Evolutionary conservation across 768 basidiomycete species (phyloP), one percentile per base, ranked within the genome.

Genomic region (Tricholoma sp.): DNA sequence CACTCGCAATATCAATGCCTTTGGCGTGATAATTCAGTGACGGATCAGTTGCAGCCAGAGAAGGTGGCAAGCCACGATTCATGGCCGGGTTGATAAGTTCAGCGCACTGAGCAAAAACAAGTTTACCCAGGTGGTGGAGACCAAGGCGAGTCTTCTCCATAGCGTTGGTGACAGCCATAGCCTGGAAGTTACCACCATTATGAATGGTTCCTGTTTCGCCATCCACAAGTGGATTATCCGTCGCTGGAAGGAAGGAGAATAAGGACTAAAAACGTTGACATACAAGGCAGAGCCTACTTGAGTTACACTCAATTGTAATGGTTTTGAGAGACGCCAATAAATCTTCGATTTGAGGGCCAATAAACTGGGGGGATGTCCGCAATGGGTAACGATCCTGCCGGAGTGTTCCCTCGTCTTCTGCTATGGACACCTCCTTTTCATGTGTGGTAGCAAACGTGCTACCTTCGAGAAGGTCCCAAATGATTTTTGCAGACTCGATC

Each of bases 181-280:
- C 89, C 66, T 94, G 91, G 82, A 94, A 94, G 68, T 94, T 94
- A 13, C 92, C 92, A 31, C 90, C 92, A 55, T 92, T 80, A 67
- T 92, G 88, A 17, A 92, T 76, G 52, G 72, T 74, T 2, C 83
- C 83, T 5, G 80, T 81, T 61, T 84, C 78, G 41, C 78, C 77
- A 58, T 94, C 88, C 37, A 93, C 76, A 7, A 94, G 80, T 1
- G 92, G 92, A 66, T 94, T 94, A 66, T 94, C 92, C 4, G 92
- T 94, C 17, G 92, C 86, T 89, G 24, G 24, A 24, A 54, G 45
- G 57, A 37, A 42, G n/a, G 48, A 34, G 29, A 56, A 63, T 29
- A 56, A 57, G 36, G 31, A 17, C 10, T 48, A 41, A 15, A 8
- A 48, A 12, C 13, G 37, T 32, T 7, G 1, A 29, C 48, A 24